Conservation (phyloP, 176 grass and related monocot genomes). For the Avena insularis region DNA sequence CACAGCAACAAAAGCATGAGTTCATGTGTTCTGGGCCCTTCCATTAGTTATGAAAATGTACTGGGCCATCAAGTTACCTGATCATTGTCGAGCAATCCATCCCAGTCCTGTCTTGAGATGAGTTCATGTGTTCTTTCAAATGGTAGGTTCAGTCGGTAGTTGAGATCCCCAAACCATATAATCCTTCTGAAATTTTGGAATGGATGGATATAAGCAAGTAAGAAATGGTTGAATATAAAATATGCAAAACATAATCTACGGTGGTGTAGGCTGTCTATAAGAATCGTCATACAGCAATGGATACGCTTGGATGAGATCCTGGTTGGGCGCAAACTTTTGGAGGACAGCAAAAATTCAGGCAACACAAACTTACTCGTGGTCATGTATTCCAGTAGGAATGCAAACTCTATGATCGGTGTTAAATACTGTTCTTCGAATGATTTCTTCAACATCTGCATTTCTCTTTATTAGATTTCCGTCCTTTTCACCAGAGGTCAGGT, state of each 20-base stretch:
- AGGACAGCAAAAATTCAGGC: conserved; percentile 15
- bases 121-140: conserved; percentile 85
- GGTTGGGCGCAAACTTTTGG: neutral
- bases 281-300: neutral
- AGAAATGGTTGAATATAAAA: conserved; percentile 26
- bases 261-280: neutral
- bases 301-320: conserved; percentile 18
- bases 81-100: conserved; percentile 66
- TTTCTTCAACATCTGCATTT: conserved; percentile 87
- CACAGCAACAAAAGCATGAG: conserved; percentile 39
- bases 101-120: conserved; percentile 70
- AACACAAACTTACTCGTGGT: conserved; percentile 65
- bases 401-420: conserved; percentile 47
- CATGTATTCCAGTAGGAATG: conserved; percentile 62
- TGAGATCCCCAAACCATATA: conserved; percentile 94
- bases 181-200: conserved; percentile 77
- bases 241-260: conserved; percentile 2
- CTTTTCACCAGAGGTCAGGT: conserved; percentile 86
- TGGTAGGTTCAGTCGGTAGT: conserved; percentile 84
- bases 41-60: conserved; percentile 28
- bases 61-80: conserved; percentile 56
- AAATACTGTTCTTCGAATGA: conserved; percentile 77
- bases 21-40: too few relatives aligned
- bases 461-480: conserved; percentile 70
- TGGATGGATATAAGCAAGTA: conserved; percentile 27